A percentile compares a stretch with the other conserved stretches of the same genome.
Evolutionary conservation across 2,329 filamentous ascomycete genomes (phyloP).

Genomic region (Verticillium klebahnii): DNA sequence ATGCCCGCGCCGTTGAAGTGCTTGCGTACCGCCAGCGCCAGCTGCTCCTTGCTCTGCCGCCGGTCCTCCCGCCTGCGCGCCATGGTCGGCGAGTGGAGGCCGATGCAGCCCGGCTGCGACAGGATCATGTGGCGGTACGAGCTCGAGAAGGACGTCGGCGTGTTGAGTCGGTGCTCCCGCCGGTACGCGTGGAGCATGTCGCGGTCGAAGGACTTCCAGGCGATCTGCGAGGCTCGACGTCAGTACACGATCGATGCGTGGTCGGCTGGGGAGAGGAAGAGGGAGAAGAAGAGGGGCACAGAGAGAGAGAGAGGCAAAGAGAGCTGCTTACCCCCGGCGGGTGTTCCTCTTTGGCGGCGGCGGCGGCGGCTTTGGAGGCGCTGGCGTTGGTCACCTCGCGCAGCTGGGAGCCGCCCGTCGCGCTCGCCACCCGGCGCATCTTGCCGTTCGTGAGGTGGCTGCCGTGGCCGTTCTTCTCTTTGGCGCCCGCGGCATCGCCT

Average conservation of each 20-base stretch:
- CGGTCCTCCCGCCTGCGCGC: constrained; percentile 58
- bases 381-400: constrained; percentile 20
- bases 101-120: constrained; percentile 59
- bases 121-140: constrained; percentile 59
- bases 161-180: constrained; percentile 66
- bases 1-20: constrained; percentile 79
- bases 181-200: constrained; percentile 70
- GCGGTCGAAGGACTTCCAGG: constrained; percentile 66
- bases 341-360: constrained; percentile 8
- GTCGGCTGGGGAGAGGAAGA: neutral
- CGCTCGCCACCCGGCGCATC: constrained; percentile 51
- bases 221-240: constrained; percentile 35
- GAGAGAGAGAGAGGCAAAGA: constrained; percentile 6
- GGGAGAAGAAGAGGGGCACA: neutral
- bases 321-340: constrained; percentile 9
- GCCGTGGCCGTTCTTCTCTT: constrained; percentile 38
- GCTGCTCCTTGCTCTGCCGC: constrained; percentile 66
- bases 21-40: constrained; percentile 69
- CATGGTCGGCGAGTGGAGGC: constrained; percentile 72
- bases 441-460: constrained; percentile 43
- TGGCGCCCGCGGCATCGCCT: constrained; percentile 31
- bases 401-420: constrained; percentile 29
- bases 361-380: constrained; percentile 12
- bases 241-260: neutral
- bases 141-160: constrained; percentile 64